Base-by-base conservation (phyloP, 139 green algal species). In the Asterochloris sp. region DNA sequence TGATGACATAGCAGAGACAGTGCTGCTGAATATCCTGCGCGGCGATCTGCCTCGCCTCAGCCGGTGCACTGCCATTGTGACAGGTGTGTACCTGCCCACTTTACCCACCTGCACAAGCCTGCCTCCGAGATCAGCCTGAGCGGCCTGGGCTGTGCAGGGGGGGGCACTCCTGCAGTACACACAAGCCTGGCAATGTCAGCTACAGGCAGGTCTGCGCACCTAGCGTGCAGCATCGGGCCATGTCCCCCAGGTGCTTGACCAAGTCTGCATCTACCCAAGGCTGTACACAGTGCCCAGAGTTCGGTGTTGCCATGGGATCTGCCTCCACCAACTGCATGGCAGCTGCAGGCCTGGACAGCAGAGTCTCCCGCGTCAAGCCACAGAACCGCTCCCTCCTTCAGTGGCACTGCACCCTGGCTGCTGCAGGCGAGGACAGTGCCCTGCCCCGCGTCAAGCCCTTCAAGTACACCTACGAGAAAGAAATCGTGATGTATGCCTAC, bases 401-500 rank as follows among this genome's bases (percentile, higher is more conserved):
- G 12, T 9, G 2, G 0, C 16, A 1, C 27, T 11, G 29, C 13
- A 14, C 14, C 47, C 24, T 54, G 60, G 24, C 54, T 83, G n/a
- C 12, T 64, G 10, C 71, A 90, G 83, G 88, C 2, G 92, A 94
- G 81, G 92, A 92, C 60, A 84, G 86, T 15, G 77, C 86, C 14
- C 90, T 99, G 83, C 97, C 96, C 13, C 88, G 96, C 8, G 93
- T 97, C 28, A 99, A 99, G 89, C 96, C 96, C 10, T 98, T 99
- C 89, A 98, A 98, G 86, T 98, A 91, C 82, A 94, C 91, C 0
- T 98, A 98, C 80, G 95, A 98, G 83, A 99, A 99, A 92, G 96
- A 99, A 86, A 99, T 99, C 85, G 96, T 99, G 16, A 97, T 99
- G 95, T 99, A 99, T 84, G 96, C 96, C 12, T 97, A 98, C 92